Evolutionary conservation across 495 filamentous ascomycete species (phyloP), one percentile per base, ranked within the genome.

Genomic region (Symbiotaphrina buchneri): DNA sequence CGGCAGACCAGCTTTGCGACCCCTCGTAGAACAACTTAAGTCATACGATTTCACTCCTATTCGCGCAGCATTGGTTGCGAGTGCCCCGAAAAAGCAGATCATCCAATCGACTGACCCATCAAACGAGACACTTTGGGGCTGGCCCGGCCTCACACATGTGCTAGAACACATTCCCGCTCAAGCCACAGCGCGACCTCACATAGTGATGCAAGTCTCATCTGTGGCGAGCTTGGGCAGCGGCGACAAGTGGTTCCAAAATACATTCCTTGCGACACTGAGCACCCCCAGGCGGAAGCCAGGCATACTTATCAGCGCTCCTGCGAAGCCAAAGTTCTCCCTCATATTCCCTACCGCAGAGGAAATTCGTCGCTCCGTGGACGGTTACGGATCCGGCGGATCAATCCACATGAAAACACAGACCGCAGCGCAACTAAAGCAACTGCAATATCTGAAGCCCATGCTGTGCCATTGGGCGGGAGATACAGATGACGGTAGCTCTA

Each of bases 391-490:
- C 1, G 84, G 84, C 4, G 61, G 56, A 2, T 83, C 79, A 0
- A 87, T 94, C 34, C 84, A 92, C 39, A 76, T 69, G 47, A 82
- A 77, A 37, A 69, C 65, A 4, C 61, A 76, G 37, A 74, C 68
- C 2, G 41, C 60, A 1, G 47, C 66, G 3, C 81, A 91, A 34
- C 47, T 55, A 25, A 80, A 74, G 37, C 84, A 92, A 46, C 56
- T 91, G 0, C 55, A 58, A 27, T 87, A 83, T 37, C 42, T 94
- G 31, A 56, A 53, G 21, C 79, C 75, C 0, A 46, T 79, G 19
- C 49, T 92, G 10, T 66, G 59, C 18, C 73, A 81, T 36, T 90
- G 80, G 78, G 65, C 69, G 6, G 55, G 58, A 2, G 53, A 63
- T 29, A 34, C 36, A 19, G 29, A 28, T 1, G 14, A 28, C 22